Evolutionary conservation across 1,284 basidiomycete species (phyloP).

Genomic region (Meripilus lineatus): DNA sequence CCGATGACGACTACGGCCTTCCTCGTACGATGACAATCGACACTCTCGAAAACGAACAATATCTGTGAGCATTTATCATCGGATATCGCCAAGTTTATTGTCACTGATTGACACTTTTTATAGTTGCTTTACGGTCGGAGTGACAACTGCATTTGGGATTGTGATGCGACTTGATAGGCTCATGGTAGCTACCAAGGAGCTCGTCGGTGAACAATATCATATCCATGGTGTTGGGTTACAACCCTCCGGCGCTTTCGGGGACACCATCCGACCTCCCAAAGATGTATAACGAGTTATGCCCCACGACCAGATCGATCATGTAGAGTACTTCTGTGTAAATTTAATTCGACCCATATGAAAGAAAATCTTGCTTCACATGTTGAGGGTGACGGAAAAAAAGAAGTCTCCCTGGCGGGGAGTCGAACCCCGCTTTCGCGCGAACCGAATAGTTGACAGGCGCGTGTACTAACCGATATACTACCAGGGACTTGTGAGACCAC

Average conservation of each 20-base stretch:
- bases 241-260: slow-evolving; percentile 1
- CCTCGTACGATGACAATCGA: slow-evolving; percentile 61
- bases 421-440: slow-evolving; percentile 41
- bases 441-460: too few species aligned
- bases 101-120: not conserved
- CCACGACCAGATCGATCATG: too few species aligned
- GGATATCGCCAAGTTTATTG: not conserved
- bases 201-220: slow-evolving; percentile 79
- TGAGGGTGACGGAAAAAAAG: too few species aligned
- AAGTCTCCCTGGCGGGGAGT: slow-evolving; percentile 38
- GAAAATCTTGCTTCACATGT: too few species aligned
- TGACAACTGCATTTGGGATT: slow-evolving; percentile 64
- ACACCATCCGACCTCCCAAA: slow-evolving; percentile 12
- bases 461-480: too few species aligned
- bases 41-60: slow-evolving; percentile 65
- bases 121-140: slow-evolving; percentile 73
- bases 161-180: slow-evolving; percentile 64
- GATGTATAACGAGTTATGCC: slow-evolving; percentile 10
- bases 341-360: too few species aligned
- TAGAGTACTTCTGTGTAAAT: too few species aligned
- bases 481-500: too few species aligned
- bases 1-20: slow-evolving; percentile 65
- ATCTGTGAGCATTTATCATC: slow-evolving; percentile 51
- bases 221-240: slow-evolving; percentile 59
- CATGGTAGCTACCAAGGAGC: slow-evolving; percentile 73